phyloP scores from a whole-genome alignment of 2,329 filamentous ascomycete species.

The Didymella glomerata region DNA sequence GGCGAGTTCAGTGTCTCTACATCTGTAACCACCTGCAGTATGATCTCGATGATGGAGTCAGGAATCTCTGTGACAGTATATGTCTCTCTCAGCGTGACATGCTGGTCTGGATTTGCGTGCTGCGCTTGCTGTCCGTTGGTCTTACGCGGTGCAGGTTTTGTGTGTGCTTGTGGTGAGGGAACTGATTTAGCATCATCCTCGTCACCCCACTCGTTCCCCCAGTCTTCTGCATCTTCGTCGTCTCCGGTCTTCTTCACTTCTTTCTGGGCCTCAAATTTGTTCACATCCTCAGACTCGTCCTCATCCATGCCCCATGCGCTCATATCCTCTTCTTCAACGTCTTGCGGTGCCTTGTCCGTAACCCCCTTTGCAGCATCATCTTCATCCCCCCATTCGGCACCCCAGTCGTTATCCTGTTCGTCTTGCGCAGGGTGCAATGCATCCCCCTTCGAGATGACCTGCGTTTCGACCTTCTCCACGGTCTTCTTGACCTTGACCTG shows the following conservation, averaged over 20 bases:
- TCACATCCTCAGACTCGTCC: conserved; percentile 40
- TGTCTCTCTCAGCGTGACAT: conserved; percentile 81
- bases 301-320: conserved; percentile 60
- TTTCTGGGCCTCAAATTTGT: conserved; percentile 32
- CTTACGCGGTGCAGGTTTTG: conserved; percentile 40
- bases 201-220: conserved; percentile 78
- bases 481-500: conserved; percentile 72
- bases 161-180: conserved; percentile 21
- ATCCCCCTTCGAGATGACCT: conserved; percentile 76
- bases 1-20: conserved; percentile 64
- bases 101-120: conserved; percentile 55
- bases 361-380: conserved; percentile 27
- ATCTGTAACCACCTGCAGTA: conserved; percentile 61
- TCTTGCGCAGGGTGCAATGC: conserved; percentile 66
- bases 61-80: conserved; percentile 92
- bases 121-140: conserved; percentile 42
- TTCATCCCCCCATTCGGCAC: conserved; percentile 78
- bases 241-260: conserved; percentile 48
- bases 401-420: conserved; percentile 71
- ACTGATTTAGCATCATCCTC: conserved; percentile 54
- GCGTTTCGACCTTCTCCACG: conserved; percentile 86
- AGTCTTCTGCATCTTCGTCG: conserved; percentile 68
- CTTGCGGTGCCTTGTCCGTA: conserved; percentile 5
- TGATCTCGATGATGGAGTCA: conserved; percentile 74
- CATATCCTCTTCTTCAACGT: conserved; percentile 58